These are phyloP conservation scores for Plasmopara muralis DNA, from an alignment of 352 stramenopile species.

Conservation along the genomic window DNA sequence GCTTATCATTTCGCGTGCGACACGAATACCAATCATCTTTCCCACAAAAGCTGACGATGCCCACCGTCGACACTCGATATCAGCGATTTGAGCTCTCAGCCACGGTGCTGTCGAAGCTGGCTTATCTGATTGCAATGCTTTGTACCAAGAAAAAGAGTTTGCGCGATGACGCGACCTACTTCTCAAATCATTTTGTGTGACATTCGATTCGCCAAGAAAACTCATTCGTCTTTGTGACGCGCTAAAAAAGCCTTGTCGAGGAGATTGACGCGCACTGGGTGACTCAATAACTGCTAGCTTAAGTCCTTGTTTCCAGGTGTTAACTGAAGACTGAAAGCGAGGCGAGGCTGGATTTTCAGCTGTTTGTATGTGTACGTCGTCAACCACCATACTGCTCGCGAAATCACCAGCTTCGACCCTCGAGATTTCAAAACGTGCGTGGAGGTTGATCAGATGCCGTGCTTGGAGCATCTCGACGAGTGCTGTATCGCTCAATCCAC, in stretches of 20 bases:
- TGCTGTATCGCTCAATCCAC: slow-evolving; percentile 72
- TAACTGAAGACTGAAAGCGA: slow-evolving; percentile 22
- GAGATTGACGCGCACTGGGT: slow-evolving; percentile 11
- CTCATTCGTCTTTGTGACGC: slow-evolving; percentile 56
- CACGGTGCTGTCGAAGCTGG: slow-evolving; percentile 40
- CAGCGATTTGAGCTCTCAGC: slow-evolving; percentile 76
- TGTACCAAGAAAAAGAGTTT: slow-evolving; percentile 43
- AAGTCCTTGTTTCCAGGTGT: slow-evolving; percentile 15
- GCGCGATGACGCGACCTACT: slow-evolving; percentile 29
- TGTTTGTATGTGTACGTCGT: slow-evolving; percentile 2
- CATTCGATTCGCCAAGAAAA: slow-evolving; percentile 32
- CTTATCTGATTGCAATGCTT: slow-evolving; percentile 32
- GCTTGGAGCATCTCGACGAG: slow-evolving; percentile 83
- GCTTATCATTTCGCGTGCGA: slow-evolving; percentile 80
- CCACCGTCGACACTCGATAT: slow-evolving; percentile 80
- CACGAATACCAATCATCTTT: slow-evolving; percentile 81
- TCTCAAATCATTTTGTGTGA: slow-evolving; percentile 13
- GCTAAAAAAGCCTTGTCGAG: slow-evolving; percentile 22
- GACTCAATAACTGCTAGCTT: slow-evolving; percentile 21
- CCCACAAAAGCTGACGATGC: slow-evolving; percentile 81
- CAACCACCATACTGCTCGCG: slow-evolving; percentile 3
- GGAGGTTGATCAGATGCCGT: slow-evolving; percentile 68
- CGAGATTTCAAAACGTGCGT: slow-evolving; percentile 56
- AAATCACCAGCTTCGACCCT: slow-evolving; percentile 24
- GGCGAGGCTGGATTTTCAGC: slow-evolving; percentile 21